Base-by-base conservation (phyloP, 495 filamentous ascomycete genomes). In the Copromyces sp. region DNA sequence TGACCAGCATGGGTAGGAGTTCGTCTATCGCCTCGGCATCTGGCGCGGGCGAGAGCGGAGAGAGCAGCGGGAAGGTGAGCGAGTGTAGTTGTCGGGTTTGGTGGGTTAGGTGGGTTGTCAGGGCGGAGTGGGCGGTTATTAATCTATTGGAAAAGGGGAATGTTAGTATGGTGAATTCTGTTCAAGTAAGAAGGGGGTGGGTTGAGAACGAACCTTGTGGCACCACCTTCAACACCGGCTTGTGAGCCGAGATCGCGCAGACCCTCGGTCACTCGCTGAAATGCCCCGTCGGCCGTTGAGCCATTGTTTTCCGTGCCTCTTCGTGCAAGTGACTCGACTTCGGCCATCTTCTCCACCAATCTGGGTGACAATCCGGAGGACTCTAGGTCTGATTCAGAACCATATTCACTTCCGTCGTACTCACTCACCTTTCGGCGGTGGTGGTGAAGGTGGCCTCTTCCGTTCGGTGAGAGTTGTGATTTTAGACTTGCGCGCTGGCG, bases 81-180 rank as follows among this genome's bases (percentile, higher is more conserved):
- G 90, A 92, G 81, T 94, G 92, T 7, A 97, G 86, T 24, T 89
- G 88, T 69, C 92, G 90, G 39, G 92, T 92, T 85, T 97, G 93
- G 82, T 95, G 90, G n/a, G 87, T 86, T 42, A 97, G 86, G 79
- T 97, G 93, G 40, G 91, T 90, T 70, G 92, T 90, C 41, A 98
- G 86, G 20, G 94, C 93, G 47, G 91, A 89, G 81, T 98, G 92
- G 42, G 94, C 92, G 37, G 94, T 96, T 76, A 94, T 93, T 72
- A 97, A 86, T 78, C 94, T 96, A 75, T 68, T 39, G 39, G 20
- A 69, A 75, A 44, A 12, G 45, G 69, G 29, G 20, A 24, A 24
- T 71, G 74, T 81, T 47, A 81, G 78, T 69, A 69, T 68, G 4
- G 61, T 16, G 32, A 4, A 71, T 75, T 69, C 17, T 61, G 53